phyloP scores from a whole-genome alignment of 1,139 yeast genomes.

The Arxiozyma slooffiae region DNA sequence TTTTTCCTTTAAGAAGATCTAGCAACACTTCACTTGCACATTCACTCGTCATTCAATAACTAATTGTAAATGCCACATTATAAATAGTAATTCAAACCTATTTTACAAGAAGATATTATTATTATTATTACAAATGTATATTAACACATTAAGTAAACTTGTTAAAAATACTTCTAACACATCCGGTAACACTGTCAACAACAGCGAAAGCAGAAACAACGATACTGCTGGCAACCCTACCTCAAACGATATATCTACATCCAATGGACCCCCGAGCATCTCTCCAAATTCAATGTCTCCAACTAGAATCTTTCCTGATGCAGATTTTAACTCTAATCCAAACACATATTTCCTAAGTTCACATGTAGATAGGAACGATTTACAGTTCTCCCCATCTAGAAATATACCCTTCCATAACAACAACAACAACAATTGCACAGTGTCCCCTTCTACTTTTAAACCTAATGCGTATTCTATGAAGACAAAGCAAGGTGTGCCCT shows the following conservation, averaged over 20 bases:
- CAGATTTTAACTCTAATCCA: background rate
- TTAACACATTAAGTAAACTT: conserved; percentile 1
- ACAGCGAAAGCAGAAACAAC: no score
- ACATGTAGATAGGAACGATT: background rate
- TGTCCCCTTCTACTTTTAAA: no score
- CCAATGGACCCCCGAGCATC: background rate
- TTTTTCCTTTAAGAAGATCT: background rate
- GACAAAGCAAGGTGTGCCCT: no score
- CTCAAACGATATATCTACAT: background rate
- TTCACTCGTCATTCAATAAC: no score
- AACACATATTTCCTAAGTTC: background rate
- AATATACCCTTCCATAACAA: background rate
- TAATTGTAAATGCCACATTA: no score
- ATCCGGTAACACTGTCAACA: background rate
- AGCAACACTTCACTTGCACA: no score
- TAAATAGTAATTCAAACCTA: no score
- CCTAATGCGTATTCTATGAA: no score
- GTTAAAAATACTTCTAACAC: background rate
- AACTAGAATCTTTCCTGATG: background rate
- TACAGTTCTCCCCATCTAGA: background rate
- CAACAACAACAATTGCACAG: no score
- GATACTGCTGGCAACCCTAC: no score
- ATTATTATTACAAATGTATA: conserved; percentile 3
- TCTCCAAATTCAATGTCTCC: background rate
- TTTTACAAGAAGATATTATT: no score